Conservation (phyloP, 345 rosid species). For the Angophora floribunda region DNA sequence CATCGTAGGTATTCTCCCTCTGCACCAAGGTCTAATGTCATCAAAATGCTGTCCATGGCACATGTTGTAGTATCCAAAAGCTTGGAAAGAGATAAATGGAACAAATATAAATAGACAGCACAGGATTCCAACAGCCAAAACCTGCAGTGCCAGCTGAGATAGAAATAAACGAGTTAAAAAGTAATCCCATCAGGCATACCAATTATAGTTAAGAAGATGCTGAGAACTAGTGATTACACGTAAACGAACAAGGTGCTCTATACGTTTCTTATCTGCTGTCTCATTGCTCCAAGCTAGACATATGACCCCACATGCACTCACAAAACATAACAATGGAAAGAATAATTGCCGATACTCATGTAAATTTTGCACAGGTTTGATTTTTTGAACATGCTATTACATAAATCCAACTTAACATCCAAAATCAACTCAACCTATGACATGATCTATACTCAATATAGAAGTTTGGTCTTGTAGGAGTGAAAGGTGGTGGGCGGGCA, state of each 20-base stretch:
- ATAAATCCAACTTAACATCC: not conserved
- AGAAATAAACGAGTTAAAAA: not conserved
- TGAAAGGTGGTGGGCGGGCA: not conserved
- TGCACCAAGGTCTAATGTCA: slow-evolving; percentile 84
- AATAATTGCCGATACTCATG: not conserved
- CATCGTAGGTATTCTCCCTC: slow-evolving; percentile 55
- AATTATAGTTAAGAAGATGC: not conserved
- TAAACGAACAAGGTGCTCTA: not conserved
- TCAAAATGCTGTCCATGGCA: slow-evolving; percentile 49
- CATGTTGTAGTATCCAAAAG: slow-evolving; percentile 63
- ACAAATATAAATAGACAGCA: slow-evolving; percentile 44
- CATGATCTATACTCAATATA: not conserved
- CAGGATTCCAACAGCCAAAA: slow-evolving; percentile 48
- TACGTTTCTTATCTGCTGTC: not conserved
- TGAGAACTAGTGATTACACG: not conserved
- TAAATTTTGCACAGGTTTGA: not conserved
- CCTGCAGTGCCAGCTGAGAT: slow-evolving; percentile 48
- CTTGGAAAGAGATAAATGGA: slow-evolving; percentile 83
- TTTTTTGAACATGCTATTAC: not conserved
- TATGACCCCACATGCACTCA: not conserved
- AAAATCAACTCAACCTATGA: not conserved
- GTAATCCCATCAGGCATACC: not conserved
- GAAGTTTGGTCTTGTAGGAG: not conserved
- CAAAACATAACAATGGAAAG: not conserved
- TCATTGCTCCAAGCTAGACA: not conserved